A percentile compares a stretch with the other conserved stretches of the same genome.
phyloP scores from a whole-genome alignment of 305 asterid species.

The Solanum aculeatissimum region DNA sequence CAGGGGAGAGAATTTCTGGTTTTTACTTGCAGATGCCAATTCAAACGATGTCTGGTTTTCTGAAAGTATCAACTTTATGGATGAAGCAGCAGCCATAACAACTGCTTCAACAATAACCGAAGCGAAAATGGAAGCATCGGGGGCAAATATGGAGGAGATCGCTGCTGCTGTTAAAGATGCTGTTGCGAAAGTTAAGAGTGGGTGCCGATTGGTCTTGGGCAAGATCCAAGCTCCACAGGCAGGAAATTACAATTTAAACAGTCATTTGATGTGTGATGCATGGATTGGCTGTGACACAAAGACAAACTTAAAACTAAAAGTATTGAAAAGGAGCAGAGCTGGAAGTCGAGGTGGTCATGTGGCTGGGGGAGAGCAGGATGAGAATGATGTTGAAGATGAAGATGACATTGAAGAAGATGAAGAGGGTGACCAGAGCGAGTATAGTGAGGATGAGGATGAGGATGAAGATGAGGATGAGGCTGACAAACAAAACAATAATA shows the following conservation, averaged over 20 bases:
- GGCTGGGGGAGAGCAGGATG: slow-evolving; percentile 23
- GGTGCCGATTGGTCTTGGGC: slow-evolving; percentile 64
- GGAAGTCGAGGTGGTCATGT: slow-evolving; percentile 47
- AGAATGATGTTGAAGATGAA: slow-evolving; percentile 29
- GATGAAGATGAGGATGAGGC: neutral
- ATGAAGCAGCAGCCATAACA: slow-evolving; percentile 49
- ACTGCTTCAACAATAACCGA: slow-evolving; percentile 57
- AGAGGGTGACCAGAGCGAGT: slow-evolving; percentile 69
- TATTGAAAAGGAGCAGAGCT: slow-evolving; percentile 56
- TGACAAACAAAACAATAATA: neutral
- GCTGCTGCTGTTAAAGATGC: slow-evolving; percentile 58
- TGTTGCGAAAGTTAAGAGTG: slow-evolving; percentile 50
- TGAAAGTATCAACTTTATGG: slow-evolving; percentile 59
- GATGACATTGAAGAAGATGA: slow-evolving; percentile 48
- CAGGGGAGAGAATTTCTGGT: slow-evolving; percentile 91
- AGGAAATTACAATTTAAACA: slow-evolving; percentile 62
- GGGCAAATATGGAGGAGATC: slow-evolving; percentile 46
- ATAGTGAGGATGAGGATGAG: slow-evolving; percentile 69
- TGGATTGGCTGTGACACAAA: slow-evolving; percentile 81
- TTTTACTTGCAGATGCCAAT: slow-evolving; percentile 65
- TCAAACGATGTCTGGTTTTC: slow-evolving; percentile 73
- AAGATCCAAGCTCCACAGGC: slow-evolving; percentile 60
- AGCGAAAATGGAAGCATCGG: slow-evolving; percentile 58
- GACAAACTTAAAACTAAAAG: slow-evolving; percentile 41
- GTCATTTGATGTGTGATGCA: slow-evolving; percentile 67